Conservation (phyloP, 768 basidiomycete species). For the Aureoboletus auriporus region DNA sequence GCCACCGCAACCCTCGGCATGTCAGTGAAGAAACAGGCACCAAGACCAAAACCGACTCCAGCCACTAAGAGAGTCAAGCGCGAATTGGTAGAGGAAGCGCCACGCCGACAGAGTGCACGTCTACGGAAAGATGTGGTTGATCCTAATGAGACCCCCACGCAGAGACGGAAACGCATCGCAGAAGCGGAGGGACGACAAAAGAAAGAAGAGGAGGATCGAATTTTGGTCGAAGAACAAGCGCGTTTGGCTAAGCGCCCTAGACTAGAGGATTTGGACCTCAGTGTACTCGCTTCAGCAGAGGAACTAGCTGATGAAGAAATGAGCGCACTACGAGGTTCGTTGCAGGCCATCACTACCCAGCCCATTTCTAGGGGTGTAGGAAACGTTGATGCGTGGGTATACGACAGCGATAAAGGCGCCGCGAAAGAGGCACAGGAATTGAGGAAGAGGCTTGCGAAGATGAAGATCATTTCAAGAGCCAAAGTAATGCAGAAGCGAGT, state of each 20-base stretch:
- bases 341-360: slow-evolving; percentile 39
- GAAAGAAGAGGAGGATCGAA: slow-evolving; percentile 58
- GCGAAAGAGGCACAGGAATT: slow-evolving; percentile 49
- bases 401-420: slow-evolving; percentile 44
- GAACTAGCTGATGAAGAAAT: slow-evolving; percentile 45
- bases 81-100: slow-evolving; percentile 40
- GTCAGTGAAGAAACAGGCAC: slow-evolving; percentile 35
- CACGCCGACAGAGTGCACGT: slow-evolving; percentile 66
- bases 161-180: slow-evolving; percentile 67
- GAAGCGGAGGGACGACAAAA: slow-evolving; percentile 51
- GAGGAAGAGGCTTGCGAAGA: slow-evolving; percentile 45
- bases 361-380: slow-evolving; percentile 36
- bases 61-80: slow-evolving; percentile 53
- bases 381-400: slow-evolving; percentile 51
- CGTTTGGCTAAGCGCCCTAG: slow-evolving; percentile 66
- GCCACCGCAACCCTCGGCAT: slow-evolving; percentile 48
- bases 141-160: slow-evolving; percentile 60
- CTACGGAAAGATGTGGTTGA: slow-evolving; percentile 47
- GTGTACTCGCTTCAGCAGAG: slow-evolving; percentile 46
- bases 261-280: slow-evolving; percentile 59
- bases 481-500: slow-evolving; percentile 75
- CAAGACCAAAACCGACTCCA: slow-evolving; percentile 60
- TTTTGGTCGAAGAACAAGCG: slow-evolving; percentile 59
- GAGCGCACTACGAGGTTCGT: slow-evolving; percentile 39
- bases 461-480: slow-evolving; percentile 71